Conservation (phyloP, 2,329 filamentous ascomycete species). For the Penicillium sp. region DNA sequence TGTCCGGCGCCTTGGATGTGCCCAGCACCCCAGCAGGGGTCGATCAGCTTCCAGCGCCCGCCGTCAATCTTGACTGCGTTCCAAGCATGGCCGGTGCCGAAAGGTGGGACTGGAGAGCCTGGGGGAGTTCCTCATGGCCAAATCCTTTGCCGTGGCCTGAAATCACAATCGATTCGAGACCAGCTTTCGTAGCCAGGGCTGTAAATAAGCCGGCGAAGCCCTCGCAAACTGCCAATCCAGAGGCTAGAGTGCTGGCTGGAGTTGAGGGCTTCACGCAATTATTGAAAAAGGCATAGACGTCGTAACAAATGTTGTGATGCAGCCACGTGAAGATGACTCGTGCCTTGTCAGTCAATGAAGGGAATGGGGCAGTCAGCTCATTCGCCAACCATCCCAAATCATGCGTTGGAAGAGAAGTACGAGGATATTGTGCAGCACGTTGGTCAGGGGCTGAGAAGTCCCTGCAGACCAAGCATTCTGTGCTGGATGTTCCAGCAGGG, state of each 20-base stretch:
- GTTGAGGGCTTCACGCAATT: constrained; percentile 62
- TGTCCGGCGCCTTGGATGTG: constrained; percentile 52
- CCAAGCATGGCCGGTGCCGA: constrained; percentile 73
- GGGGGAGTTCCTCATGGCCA: constrained; percentile 60
- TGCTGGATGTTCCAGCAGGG: constrained; percentile 15
- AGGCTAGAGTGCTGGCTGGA: constrained; percentile 66
- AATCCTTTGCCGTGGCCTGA: constrained; percentile 81
- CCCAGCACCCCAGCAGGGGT: constrained; percentile 90
- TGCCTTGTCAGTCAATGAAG: constrained; percentile 82
- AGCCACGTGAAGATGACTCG: constrained; percentile 91
- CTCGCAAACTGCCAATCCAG: constrained; percentile 81
- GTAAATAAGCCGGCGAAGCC: constrained; percentile 83
- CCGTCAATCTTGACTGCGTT: constrained; percentile 85
- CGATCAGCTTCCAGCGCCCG: constrained; percentile 84
- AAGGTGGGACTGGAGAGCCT: constrained; percentile 61
- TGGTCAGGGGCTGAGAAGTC: constrained; percentile 79
- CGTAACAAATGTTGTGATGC: constrained; percentile 87
- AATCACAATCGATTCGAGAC: constrained; percentile 70
- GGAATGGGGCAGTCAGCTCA: constrained; percentile 71
- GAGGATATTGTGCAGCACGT: constrained; percentile 72
- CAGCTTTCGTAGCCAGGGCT: constrained; percentile 70
- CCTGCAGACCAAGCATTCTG: constrained; percentile 70
- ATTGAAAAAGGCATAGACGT: constrained; percentile 72
- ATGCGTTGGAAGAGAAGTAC: constrained; percentile 62
- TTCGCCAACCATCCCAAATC: constrained; percentile 69